Conservation (phyloP, 768 basidiomycete species). For the Hypholoma fasciculare region DNA sequence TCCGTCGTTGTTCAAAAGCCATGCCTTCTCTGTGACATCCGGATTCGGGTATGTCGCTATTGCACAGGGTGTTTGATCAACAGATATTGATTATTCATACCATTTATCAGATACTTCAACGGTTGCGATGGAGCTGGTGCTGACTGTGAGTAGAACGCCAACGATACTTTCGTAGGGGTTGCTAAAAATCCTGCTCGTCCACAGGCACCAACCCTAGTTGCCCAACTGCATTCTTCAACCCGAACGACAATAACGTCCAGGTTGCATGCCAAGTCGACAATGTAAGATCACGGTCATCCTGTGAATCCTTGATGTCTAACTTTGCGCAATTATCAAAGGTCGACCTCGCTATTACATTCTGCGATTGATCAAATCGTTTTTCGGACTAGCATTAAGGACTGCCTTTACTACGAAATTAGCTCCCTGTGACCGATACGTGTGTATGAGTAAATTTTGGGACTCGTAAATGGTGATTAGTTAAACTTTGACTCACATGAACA, state of each 20-base stretch:
- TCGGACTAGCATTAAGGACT: no score
- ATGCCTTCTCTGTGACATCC: constrained; percentile 37
- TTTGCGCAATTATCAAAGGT: constrained; percentile 18
- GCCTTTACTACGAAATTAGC: no score
- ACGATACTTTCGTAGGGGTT: no score
- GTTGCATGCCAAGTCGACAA: constrained; percentile 35
- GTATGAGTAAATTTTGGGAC: no score
- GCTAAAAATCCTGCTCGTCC: background rate
- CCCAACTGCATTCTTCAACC: constrained; percentile 33
- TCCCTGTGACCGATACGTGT: no score
- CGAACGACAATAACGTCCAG: constrained; percentile 35
- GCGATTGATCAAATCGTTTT: constrained; percentile 8
- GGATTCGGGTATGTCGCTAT: constrained; percentile 32
- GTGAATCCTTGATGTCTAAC: background rate
- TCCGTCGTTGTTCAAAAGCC: constrained; percentile 21
- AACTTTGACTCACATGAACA: no score
- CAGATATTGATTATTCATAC: background rate
- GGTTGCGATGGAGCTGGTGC: constrained; percentile 42
- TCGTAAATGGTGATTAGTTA: no score
- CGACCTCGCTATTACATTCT: constrained; percentile 35
- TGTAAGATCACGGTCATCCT: constrained; percentile 22
- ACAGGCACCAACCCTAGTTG: constrained; percentile 38
- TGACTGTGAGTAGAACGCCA: constrained; percentile 20
- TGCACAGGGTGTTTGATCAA: background rate
- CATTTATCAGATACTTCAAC: constrained; percentile 33